phyloP scores from a whole-genome alignment of 1,284 basidiomycete species.

The Ustilago lituana region DNA sequence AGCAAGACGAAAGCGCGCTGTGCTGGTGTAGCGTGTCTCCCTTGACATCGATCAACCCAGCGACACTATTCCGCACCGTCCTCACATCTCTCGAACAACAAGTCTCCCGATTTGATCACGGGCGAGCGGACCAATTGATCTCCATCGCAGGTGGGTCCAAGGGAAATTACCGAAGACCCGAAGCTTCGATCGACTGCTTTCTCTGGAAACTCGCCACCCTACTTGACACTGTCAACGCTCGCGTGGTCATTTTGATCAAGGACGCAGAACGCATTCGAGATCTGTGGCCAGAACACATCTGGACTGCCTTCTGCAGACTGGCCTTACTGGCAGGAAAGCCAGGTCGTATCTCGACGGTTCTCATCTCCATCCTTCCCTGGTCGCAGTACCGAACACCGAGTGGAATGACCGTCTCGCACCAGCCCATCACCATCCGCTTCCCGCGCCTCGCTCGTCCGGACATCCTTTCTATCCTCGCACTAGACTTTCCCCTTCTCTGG shows the following conservation, averaged over 20 bases:
- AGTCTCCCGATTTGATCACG: constrained; percentile 1
- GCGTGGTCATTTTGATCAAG: constrained; percentile 48
- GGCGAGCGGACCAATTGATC: background rate
- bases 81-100: constrained; percentile 34
- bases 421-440: constrained; percentile 49
- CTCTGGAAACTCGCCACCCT: constrained; percentile 25
- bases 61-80: constrained; percentile 42
- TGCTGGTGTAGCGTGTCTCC: constrained; percentile 35
- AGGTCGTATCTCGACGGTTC: constrained; percentile 43
- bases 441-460: constrained; percentile 44
- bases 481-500: constrained; percentile 35
- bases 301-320: constrained; percentile 51
- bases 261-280: constrained; percentile 59
- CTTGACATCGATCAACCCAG: constrained; percentile 37
- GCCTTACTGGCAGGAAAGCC: constrained; percentile 27
- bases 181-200: constrained; percentile 43
- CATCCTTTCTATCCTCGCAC: constrained; percentile 41
- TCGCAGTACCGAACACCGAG: constrained; percentile 47
- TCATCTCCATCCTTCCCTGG: constrained; percentile 53
- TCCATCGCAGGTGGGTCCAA: constrained; percentile 11
- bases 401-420: constrained; percentile 44
- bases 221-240: constrained; percentile 9
- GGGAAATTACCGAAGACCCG: constrained; percentile 25
- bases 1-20: constrained; percentile 6
- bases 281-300: constrained; percentile 61